Evolutionary conservation across 2,329 filamentous ascomycete genomes (phyloP).

Genomic region (Clarireedia sp.): DNA sequence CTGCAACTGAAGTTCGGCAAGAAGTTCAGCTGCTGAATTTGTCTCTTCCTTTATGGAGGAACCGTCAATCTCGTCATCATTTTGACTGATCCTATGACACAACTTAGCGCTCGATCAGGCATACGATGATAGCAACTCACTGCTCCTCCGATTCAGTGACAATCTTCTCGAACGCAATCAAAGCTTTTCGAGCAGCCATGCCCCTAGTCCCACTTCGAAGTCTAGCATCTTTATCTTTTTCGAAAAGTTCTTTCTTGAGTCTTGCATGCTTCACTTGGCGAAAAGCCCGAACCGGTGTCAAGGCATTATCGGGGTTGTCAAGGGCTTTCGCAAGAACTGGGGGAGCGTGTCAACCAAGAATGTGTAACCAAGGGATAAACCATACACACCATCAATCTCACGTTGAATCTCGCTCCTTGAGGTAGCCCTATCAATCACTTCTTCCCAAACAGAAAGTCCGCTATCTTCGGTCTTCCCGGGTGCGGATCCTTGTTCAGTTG

Average conservation of each 20-base stretch:
- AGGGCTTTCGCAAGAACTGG: slow-evolving; percentile 51
- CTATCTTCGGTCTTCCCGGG: neutral
- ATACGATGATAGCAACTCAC: slow-evolving; percentile 18
- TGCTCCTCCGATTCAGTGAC: slow-evolving; percentile 42
- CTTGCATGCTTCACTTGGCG: slow-evolving; percentile 55
- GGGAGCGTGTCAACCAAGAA: neutral
- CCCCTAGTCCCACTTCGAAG: slow-evolving; percentile 69
- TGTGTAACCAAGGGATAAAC: neutral
- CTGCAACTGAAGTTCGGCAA: slow-evolving; percentile 60
- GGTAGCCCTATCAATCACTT: slow-evolving; percentile 56
- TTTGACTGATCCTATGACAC: slow-evolving; percentile 37
- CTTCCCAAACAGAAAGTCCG: slow-evolving; percentile 50
- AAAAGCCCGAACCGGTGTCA: slow-evolving; percentile 51
- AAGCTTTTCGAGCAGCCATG: slow-evolving; percentile 64
- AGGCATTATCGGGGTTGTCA: slow-evolving; percentile 44
- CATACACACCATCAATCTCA: slow-evolving; percentile 48
- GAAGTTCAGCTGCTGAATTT: slow-evolving; percentile 59
- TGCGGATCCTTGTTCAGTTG: slow-evolving; percentile 21
- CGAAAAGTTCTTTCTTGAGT: slow-evolving; percentile 55
- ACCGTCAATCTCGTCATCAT: slow-evolving; percentile 47
- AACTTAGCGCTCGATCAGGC: neutral
- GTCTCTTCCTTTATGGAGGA: slow-evolving; percentile 55
- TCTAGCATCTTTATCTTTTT: slow-evolving; percentile 64
- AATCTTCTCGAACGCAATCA: slow-evolving; percentile 61
- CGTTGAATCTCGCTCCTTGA: slow-evolving; percentile 48